Base-by-base conservation (phyloP, 2,329 filamentous ascomycete genomes). In the Dendryphion nanum region DNA sequence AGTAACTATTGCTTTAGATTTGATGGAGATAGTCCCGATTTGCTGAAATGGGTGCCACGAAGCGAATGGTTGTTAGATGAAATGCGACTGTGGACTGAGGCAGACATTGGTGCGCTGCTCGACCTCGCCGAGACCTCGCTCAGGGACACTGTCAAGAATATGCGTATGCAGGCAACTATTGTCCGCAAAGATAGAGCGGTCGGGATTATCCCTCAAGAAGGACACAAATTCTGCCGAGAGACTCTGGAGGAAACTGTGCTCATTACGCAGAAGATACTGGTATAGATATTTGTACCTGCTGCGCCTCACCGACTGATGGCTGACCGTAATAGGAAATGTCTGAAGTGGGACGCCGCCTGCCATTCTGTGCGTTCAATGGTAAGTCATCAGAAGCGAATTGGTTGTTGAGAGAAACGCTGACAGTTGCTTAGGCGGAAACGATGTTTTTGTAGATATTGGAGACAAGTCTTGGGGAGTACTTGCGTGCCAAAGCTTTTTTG, bases 361-460 rank as follows among this genome's bases (percentile, higher is more conserved):
- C 93, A 0, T 98, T 97, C 61, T 98, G 93, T 62, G 93, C 93
- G 16, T 98, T 98, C 74, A 98, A 98, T 65, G 93, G 76, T 76
- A 58, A n/a, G n/a, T n/a, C n/a, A n/a, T n/a, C n/a, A n/a, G n/a
- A n/a, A n/a, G n/a, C n/a, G n/a, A n/a, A n/a, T n/a, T n/a, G n/a
- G n/a, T n/a, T n/a, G n/a, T n/a, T n/a, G n/a, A n/a, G n/a, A n/a
- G n/a, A n/a, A n/a, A n/a, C n/a, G 23, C 23, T 26, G 23, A 26
- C 23, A n/a, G 23, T 26, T 26, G 10, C 10, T 2, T 30, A 77
- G 74, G 91, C 37, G 93, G 93, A 8, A 91, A 93, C 45, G 93
- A 98, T 64, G 89, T 97, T 29, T 98, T 98, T 67, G 90, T 98
- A 37, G 93, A 98, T 64, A 96, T 98, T 58, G 93, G 93, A 39